Conservation (phyloP, 768 basidiomycete genomes). For the Hysterangium stoloniferum region DNA sequence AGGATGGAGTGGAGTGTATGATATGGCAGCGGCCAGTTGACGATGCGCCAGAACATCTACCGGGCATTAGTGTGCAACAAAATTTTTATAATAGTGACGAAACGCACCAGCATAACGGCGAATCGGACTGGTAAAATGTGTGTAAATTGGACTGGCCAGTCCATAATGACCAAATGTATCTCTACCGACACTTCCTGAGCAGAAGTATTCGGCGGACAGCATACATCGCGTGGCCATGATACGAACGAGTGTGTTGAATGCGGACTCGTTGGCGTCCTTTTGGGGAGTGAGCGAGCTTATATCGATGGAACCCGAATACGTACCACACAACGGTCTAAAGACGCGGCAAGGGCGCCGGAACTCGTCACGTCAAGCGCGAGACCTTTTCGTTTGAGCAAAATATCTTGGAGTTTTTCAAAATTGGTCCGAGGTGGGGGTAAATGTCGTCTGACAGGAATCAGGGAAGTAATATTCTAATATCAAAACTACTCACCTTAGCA, state of each 20-base stretch:
- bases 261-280: constrained; percentile 77
- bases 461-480: constrained; percentile 1
- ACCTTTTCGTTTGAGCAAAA: constrained; percentile 77
- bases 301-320: constrained; percentile 25
- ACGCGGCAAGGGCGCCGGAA: constrained; percentile 82
- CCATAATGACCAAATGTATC: constrained; percentile 97
- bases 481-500: constrained; percentile 54
- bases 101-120: constrained; percentile 82
- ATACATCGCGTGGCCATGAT: constrained; percentile 99
- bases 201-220: constrained; percentile 97
- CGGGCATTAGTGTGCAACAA: background rate
- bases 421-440: constrained; percentile 86
- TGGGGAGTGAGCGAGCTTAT: no score
- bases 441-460: constrained; percentile 54
- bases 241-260: constrained; percentile 95
- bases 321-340: constrained; percentile 82
- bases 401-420: constrained; percentile 93
- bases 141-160: constrained; percentile 94
- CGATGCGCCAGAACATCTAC: constrained; percentile 90
- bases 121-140: constrained; percentile 97
- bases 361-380: constrained; percentile 82
- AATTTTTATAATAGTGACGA: background rate
- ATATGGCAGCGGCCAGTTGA: constrained; percentile 86
- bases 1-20: constrained; percentile 73
- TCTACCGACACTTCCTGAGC: constrained; percentile 84